These are phyloP conservation scores for Kernera saxatilis DNA, from an alignment of 345 rosid genomes.

Conservation along the genomic window DNA sequence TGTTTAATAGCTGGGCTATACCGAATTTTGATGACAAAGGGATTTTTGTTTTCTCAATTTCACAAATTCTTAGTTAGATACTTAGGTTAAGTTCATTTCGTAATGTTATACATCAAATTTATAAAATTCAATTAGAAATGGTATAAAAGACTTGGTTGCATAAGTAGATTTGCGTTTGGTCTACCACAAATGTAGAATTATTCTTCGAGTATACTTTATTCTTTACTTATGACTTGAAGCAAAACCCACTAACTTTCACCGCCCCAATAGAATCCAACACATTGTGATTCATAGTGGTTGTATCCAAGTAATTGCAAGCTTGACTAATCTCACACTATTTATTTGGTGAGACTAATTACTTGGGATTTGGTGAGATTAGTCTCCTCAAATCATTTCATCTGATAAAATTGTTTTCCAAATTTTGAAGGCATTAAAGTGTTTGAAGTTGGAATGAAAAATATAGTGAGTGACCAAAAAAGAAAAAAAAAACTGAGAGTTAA, in stretches of 20 bases:
- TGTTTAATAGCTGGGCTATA: neutral
- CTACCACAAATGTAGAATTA: conserved; percentile 30
- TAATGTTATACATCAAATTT: neutral
- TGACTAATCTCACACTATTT: conserved; percentile 18
- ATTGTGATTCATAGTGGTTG: conserved; percentile 22
- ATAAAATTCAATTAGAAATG: neutral
- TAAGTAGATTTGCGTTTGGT: conserved; percentile 22
- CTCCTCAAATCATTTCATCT: neutral
- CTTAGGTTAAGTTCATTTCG: neutral
- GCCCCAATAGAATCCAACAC: conserved; percentile 27
- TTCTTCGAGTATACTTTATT: conserved; percentile 29
- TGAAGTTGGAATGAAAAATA: conserved; percentile 1
- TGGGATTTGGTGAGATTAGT: conserved; percentile 22
- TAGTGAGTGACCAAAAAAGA: neutral
- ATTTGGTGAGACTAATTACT: conserved; percentile 23
- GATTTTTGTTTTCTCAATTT: neutral
- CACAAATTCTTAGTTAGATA: neutral
- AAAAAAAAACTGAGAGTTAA: neutral
- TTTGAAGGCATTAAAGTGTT: conserved; percentile 14
- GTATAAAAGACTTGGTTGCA: neutral
- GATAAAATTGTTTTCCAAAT: neutral
- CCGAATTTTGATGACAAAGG: neutral
- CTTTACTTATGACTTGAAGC: conserved; percentile 27
- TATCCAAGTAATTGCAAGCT: conserved; percentile 23
- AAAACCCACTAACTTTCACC: conserved; percentile 34